These are phyloP conservation scores for Citrus unshiu DNA, from an alignment of 345 rosid genomes.

Conservation along the genomic window DNA sequence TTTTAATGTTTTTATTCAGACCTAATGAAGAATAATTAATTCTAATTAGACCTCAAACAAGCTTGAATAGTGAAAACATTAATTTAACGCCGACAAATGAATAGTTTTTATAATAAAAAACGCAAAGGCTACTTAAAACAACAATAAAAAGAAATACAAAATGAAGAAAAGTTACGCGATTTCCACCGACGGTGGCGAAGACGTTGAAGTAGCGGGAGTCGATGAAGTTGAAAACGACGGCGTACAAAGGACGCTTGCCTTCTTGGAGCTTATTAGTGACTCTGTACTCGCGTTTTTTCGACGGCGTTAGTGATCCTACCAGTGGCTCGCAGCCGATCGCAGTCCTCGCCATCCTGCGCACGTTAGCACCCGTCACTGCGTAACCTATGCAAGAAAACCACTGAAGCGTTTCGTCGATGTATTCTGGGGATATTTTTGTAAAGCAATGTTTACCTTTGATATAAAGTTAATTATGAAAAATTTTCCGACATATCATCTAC, in stretches of 20 bases:
- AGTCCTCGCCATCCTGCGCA: slow-evolving; percentile 56
- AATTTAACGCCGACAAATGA: neutral
- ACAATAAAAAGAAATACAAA: neutral
- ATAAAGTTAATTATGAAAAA: no score
- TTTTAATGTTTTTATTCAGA: neutral
- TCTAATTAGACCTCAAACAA: neutral
- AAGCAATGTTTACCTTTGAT: no score
- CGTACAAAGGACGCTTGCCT: slow-evolving; percentile 90
- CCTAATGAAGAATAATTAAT: neutral
- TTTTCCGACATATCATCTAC: no score
- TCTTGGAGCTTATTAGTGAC: slow-evolving; percentile 87
- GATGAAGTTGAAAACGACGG: slow-evolving; percentile 90
- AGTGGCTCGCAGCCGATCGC: slow-evolving; percentile 77
- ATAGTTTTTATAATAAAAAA: neutral
- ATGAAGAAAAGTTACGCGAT: slow-evolving; percentile 43
- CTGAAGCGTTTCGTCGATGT: neutral
- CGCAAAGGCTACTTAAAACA: neutral
- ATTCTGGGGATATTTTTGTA: no score
- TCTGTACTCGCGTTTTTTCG: slow-evolving; percentile 76
- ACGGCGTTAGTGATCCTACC: slow-evolving; percentile 68
- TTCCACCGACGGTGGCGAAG: slow-evolving; percentile 94
- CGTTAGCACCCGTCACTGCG: neutral
- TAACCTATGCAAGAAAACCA: neutral
- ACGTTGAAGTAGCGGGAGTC: slow-evolving; percentile 88
- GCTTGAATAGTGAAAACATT: neutral